Percentiles rank a stretch among this genome's conserved stretches.
Conservation (phyloP, 768 basidiomycete species). For the Lactarius akahatsu region DNA sequence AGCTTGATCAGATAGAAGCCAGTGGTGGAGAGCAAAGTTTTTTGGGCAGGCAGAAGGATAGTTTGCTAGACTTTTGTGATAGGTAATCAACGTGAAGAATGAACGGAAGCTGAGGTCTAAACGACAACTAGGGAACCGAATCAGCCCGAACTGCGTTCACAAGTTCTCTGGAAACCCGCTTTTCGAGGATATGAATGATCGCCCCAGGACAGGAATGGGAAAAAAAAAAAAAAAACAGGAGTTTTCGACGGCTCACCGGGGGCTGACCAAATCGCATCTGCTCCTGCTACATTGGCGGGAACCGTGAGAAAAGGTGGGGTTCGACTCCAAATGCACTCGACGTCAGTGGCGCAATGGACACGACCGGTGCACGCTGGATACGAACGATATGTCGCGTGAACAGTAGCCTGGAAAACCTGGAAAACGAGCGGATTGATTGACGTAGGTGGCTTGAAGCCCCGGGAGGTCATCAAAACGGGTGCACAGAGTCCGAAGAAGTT, state of each 20-base stretch:
- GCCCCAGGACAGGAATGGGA: background rate
- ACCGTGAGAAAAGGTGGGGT: background rate
- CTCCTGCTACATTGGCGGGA: background rate
- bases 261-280: background rate
- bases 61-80: background rate
- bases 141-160: background rate
- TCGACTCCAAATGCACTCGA: background rate
- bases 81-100: background rate
- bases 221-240: background rate
- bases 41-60: background rate
- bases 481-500: background rate
- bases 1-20: background rate
- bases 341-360: constrained; percentile 1
- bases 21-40: background rate
- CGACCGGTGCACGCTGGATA: background rate
- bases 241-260: background rate
- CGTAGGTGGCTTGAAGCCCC: background rate
- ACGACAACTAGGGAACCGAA: background rate
- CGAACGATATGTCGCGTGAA: constrained; percentile 1
- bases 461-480: background rate
- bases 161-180: background rate
- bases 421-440: background rate
- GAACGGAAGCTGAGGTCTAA: background rate
- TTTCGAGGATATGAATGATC: background rate
- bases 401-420: background rate